Evolutionary conservation across 2,329 filamentous ascomycete genomes (phyloP).

Genomic region (Cytospora piceae): DNA sequence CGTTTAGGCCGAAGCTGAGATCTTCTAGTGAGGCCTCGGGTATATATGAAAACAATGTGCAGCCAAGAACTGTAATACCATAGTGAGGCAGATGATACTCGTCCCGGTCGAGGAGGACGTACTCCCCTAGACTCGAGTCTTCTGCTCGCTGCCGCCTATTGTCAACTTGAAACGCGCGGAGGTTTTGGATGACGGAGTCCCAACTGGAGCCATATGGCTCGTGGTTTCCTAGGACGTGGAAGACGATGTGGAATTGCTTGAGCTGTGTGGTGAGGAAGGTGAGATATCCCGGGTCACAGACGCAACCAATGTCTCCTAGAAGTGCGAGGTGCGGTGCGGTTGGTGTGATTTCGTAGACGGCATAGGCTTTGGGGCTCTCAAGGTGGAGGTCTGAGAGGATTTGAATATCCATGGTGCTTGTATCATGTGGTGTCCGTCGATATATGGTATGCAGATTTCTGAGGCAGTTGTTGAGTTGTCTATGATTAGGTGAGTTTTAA

Average conservation of each 20-base stretch:
- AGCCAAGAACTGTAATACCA: conserved; percentile 41
- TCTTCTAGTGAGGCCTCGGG: background rate
- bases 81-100: conserved; percentile 34
- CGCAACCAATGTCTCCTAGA: conserved; percentile 59
- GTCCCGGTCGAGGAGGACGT: conserved; percentile 45
- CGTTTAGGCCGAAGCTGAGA: conserved; percentile 39
- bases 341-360: conserved; percentile 51
- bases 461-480: too few species aligned
- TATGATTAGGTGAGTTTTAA: too few species aligned
- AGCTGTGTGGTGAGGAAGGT: conserved; percentile 54
- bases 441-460: background rate
- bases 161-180: conserved; percentile 41
- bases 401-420: conserved; percentile 40
- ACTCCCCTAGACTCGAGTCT: conserved; percentile 40
- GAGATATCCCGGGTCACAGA: conserved; percentile 32
- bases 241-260: conserved; percentile 50
- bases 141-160: conserved; percentile 23
- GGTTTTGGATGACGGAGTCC: conserved; percentile 36
- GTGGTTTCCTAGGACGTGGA: conserved; percentile 61
- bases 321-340: conserved; percentile 56
- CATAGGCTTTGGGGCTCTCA: conserved; percentile 53
- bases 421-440: background rate
- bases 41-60: conserved; percentile 31
- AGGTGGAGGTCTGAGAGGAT: conserved; percentile 64
- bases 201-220: conserved; percentile 54